A percentile compares a stretch with the other conserved stretches of the same genome.
phyloP scores from a whole-genome alignment of 2,329 filamentous ascomycete species.

The Didymella keratinophila region DNA sequence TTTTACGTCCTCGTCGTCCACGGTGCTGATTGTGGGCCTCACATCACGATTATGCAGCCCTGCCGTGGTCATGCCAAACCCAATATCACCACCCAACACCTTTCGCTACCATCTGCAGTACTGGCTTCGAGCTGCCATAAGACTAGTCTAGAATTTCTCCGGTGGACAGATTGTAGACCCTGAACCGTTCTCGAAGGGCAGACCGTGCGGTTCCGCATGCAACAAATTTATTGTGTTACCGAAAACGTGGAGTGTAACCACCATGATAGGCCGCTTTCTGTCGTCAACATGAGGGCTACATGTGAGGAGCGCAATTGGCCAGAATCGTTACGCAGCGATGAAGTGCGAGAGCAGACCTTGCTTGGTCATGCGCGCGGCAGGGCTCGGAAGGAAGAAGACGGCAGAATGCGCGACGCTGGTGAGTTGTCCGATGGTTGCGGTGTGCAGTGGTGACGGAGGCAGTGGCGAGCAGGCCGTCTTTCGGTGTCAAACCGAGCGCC shows the following conservation, averaged over 20 bases:
- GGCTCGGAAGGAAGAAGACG: slow-evolving; percentile 10
- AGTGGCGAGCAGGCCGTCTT: slow-evolving; percentile 1
- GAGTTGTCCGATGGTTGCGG: slow-evolving; percentile 16
- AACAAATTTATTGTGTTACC: slow-evolving; percentile 11
- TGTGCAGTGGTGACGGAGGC: slow-evolving; percentile 6
- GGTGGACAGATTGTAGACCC: neutral
- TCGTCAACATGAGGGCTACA: slow-evolving; percentile 15
- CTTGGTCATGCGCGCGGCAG: slow-evolving; percentile 19
- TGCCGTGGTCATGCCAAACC: neutral
- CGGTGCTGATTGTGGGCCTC: neutral
- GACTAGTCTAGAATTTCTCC: slow-evolving; percentile 1
- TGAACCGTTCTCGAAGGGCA: slow-evolving; percentile 5
- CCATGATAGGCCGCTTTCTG: slow-evolving; percentile 7
- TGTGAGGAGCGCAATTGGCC: slow-evolving; percentile 12
- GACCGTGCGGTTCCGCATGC: slow-evolving; percentile 20
- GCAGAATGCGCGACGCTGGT: slow-evolving; percentile 8
- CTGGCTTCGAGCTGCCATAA: neutral
- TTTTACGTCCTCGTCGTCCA: neutral
- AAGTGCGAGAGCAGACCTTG: slow-evolving; percentile 16
- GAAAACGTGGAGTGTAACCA: slow-evolving; percentile 11
- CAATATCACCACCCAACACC: neutral
- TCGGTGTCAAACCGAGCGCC: slow-evolving; percentile 6
- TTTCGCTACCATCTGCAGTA: slow-evolving; percentile 6
- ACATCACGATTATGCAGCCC: neutral
- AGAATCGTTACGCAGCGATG: slow-evolving; percentile 15